phyloP scores from a whole-genome alignment of 176 grass and related monocot genomes.

The Carex myosuroides region DNA sequence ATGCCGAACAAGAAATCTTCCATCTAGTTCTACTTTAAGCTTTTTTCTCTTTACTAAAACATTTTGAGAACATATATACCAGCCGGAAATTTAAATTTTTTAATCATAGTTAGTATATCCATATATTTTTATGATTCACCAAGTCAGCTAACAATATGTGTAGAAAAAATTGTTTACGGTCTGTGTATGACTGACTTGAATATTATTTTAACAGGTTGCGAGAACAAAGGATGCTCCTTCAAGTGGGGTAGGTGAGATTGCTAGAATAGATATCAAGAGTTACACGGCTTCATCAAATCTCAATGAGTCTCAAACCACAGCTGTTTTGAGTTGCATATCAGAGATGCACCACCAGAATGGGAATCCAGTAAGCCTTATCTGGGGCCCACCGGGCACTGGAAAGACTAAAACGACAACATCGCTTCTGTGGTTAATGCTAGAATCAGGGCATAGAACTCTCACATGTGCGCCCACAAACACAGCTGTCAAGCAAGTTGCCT shows the following conservation, averaged over 20 bases:
- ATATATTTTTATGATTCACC: neutral
- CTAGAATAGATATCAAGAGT: neutral
- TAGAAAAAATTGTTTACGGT: neutral
- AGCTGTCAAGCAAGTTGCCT: conserved; percentile 34
- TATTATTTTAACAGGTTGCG: neutral
- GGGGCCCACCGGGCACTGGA: conserved; percentile 48
- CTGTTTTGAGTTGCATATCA: conserved; percentile 30
- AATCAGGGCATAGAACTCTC: conserved; percentile 17
- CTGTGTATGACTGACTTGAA: neutral
- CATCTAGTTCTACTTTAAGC: neutral
- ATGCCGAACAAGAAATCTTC: neutral
- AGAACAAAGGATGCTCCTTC: neutral
- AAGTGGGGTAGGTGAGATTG: neutral
- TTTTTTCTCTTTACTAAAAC: neutral
- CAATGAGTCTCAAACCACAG: conserved; percentile 39
- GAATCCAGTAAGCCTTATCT: conserved; percentile 35
- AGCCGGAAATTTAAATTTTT: no score
- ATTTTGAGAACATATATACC: neutral
- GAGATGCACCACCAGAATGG: neutral
- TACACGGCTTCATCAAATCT: conserved; percentile 18
- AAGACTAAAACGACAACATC: conserved; percentile 52
- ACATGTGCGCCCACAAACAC: conserved; percentile 56
- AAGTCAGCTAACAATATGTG: neutral
- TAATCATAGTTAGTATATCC: no score
- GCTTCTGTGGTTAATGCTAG: conserved; percentile 32